Evolutionary conservation across 371 early-diverging fungal species (phyloP).

Genomic region (Capniomyces stellatus): DNA sequence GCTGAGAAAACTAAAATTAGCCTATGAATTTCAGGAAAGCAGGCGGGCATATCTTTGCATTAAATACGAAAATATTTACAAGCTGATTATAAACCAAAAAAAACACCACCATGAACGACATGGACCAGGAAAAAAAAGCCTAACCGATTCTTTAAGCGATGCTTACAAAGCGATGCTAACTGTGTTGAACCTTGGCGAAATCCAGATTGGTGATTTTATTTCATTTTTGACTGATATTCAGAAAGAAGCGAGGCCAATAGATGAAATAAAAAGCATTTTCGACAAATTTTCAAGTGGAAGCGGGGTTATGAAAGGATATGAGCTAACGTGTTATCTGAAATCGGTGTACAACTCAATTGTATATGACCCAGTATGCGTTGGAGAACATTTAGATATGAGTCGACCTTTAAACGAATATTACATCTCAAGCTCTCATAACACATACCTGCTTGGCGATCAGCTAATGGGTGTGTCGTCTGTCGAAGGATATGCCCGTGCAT

Average conservation of each 20-base stretch:
- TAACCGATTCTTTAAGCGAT: background rate
- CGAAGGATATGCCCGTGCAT: slow-evolving; percentile 59
- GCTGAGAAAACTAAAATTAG: background rate
- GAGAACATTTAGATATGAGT: slow-evolving; percentile 18
- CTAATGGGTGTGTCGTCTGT: slow-evolving; percentile 48
- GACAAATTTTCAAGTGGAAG: slow-evolving; percentile 7
- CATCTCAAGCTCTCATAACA: slow-evolving; percentile 68
- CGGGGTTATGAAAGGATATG: slow-evolving; percentile 14
- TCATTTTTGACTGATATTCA: slow-evolving; percentile 18
- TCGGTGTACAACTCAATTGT: slow-evolving; percentile 17
- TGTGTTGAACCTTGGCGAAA: slow-evolving; percentile 1
- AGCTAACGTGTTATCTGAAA: slow-evolving; percentile 24
- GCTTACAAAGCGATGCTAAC: background rate
- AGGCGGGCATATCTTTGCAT: background rate
- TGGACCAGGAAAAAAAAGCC: background rate
- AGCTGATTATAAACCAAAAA: background rate
- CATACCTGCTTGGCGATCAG: slow-evolving; percentile 65
- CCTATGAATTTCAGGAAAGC: background rate
- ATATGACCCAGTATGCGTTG: background rate
- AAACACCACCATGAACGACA: too few relatives aligned
- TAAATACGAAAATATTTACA: background rate
- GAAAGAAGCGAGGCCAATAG: slow-evolving; percentile 9
- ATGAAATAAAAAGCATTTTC: slow-evolving; percentile 10
- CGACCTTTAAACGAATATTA: slow-evolving; percentile 52
- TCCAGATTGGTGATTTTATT: slow-evolving; percentile 11